These are phyloP conservation scores for Xylaria telfairii DNA, from an alignment of 495 filamentous ascomycete species.

Conservation along the genomic window DNA sequence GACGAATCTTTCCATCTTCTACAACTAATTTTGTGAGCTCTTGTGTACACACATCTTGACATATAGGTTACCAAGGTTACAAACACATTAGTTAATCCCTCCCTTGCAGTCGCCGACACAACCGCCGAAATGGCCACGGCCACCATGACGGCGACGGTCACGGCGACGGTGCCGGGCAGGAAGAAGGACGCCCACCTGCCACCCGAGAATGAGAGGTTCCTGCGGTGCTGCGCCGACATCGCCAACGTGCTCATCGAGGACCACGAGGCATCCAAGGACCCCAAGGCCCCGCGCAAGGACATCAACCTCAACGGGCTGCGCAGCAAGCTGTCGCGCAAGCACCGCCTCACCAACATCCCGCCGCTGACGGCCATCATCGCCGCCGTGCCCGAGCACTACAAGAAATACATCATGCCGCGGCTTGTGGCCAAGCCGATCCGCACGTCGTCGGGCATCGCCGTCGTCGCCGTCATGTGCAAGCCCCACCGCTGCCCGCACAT, in stretches of 20 bases:
- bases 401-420: slow-evolving; percentile 97
- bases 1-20: neutral
- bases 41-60: neutral
- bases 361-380: slow-evolving; percentile 96
- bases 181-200: slow-evolving; percentile 76
- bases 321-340: slow-evolving; percentile 88
- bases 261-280: slow-evolving; percentile 77
- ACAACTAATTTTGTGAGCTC: neutral
- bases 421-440: slow-evolving; percentile 95
- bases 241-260: slow-evolving; percentile 92
- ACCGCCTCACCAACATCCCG: slow-evolving; percentile 81
- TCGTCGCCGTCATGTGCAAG: slow-evolving; percentile 99
- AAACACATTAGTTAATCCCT: neutral
- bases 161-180: slow-evolving; percentile 40
- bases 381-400: slow-evolving; percentile 96
- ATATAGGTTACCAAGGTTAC: neutral
- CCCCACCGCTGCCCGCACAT: slow-evolving; percentile 98
- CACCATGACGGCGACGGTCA: slow-evolving; percentile 23
- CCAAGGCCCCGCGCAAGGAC: slow-evolving; percentile 74
- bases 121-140: slow-evolving; percentile 45
- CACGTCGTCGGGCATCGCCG: slow-evolving; percentile 96
- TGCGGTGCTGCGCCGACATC: slow-evolving; percentile 94
- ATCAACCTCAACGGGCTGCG: slow-evolving; percentile 92
- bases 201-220: slow-evolving; percentile 90
- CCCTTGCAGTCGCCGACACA: slow-evolving; percentile 23